These are phyloP conservation scores for Hypomyces rosellus DNA, from an alignment of 2,329 filamentous ascomycete species.

Conservation along the genomic window DNA sequence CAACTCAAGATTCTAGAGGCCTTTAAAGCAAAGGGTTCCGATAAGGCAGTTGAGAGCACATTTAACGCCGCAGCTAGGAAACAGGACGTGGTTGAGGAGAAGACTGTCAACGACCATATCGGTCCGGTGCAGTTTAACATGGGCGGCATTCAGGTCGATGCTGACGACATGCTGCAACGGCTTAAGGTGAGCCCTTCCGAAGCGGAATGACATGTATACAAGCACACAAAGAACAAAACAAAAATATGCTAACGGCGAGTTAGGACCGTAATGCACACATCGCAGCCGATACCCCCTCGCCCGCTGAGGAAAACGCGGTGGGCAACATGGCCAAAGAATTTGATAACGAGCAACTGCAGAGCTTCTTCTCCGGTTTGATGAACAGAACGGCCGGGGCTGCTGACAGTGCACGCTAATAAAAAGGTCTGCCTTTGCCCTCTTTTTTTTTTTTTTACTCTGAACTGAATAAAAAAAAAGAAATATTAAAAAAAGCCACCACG, in stretches of 20 bases:
- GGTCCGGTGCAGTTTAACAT: slow-evolving; percentile 97
- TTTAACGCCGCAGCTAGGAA: slow-evolving; percentile 19
- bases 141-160: slow-evolving; percentile 93
- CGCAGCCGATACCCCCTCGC: slow-evolving; percentile 36
- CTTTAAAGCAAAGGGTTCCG: slow-evolving; percentile 48
- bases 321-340: slow-evolving; percentile 38
- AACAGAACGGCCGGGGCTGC: slow-evolving; percentile 38
- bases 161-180: slow-evolving; percentile 84
- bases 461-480: no score
- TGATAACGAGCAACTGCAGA: slow-evolving; percentile 52
- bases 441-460: neutral
- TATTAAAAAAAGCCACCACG: no score
- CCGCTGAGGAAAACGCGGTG: slow-evolving; percentile 30
- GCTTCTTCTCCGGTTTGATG: slow-evolving; percentile 55
- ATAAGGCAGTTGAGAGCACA: slow-evolving; percentile 29
- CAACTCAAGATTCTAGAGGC: slow-evolving; percentile 72
- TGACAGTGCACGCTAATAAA: slow-evolving; percentile 17
- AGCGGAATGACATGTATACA: neutral
- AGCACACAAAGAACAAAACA: neutral
- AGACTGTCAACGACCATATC: slow-evolving; percentile 68
- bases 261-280: slow-evolving; percentile 53
- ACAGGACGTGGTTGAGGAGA: slow-evolving; percentile 34
- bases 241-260: slow-evolving; percentile 16
- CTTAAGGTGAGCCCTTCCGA: slow-evolving; percentile 58
- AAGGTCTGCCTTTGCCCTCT: no score